A percentile compares a stretch with the other conserved stretches of the same genome.
These are phyloP conservation scores for Forsythia suspensa DNA, from an alignment of 257 asterid genomes.

Conservation along the genomic window DNA sequence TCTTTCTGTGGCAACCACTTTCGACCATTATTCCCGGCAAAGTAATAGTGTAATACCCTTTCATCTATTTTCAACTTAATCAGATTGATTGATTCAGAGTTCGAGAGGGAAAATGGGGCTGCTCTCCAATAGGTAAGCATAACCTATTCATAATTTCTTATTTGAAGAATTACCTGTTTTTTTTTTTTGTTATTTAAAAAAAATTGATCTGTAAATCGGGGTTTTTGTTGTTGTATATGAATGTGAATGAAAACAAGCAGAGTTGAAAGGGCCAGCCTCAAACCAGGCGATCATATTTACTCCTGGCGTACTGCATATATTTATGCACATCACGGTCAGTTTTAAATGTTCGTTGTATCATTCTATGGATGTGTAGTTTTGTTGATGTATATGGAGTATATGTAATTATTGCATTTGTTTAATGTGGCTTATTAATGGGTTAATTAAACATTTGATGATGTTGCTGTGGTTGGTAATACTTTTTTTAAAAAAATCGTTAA, in stretches of 20 bases:
- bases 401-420: background rate
- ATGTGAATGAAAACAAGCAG: slow-evolving; percentile 38
- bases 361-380: background rate
- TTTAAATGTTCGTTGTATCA: background rate
- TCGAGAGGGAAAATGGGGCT: slow-evolving; percentile 40
- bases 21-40: slow-evolving; percentile 1
- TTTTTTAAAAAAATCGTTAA: background rate
- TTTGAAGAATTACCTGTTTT: background rate
- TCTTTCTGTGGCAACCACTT: background rate
- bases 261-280: slow-evolving; percentile 59
- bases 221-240: background rate
- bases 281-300: slow-evolving; percentile 93
- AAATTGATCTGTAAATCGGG: background rate
- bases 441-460: background rate
- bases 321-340: slow-evolving; percentile 91
- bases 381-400: background rate
- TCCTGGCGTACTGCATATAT: slow-evolving; percentile 90
- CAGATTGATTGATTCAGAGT: background rate
- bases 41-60: background rate
- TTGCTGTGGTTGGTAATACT: background rate
- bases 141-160: background rate
- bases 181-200: slow-evolving; percentile 7
- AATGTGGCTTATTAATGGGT: background rate
- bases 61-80: slow-evolving; percentile 3
- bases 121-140: slow-evolving; percentile 50